Conservation (phyloP, 768 basidiomycete species). For the Artomyces pyxidatus region DNA sequence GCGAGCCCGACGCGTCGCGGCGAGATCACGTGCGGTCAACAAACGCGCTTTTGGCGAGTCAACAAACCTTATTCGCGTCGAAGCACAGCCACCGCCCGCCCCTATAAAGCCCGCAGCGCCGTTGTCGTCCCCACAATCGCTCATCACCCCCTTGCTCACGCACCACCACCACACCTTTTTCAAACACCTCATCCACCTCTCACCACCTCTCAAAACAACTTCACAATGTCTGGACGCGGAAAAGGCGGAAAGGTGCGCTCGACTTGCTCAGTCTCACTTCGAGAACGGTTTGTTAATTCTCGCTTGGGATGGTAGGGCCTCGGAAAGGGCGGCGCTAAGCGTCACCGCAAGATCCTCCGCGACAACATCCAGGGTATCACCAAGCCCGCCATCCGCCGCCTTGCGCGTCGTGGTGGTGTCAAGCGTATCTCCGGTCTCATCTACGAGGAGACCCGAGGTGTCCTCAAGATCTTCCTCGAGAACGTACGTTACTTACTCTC, state of each 20-base stretch:
- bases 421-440: constrained; percentile 53
- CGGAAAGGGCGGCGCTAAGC: constrained; percentile 74
- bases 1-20: constrained; percentile 12
- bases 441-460: constrained; percentile 62
- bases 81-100: constrained; percentile 9
- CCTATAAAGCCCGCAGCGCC: constrained; percentile 18
- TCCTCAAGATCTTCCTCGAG: constrained; percentile 46
- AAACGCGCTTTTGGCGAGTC: too few species aligned
- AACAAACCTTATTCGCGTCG: constrained; percentile 13
- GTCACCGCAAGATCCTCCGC: constrained; percentile 74
- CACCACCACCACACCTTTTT: constrained; percentile 9
- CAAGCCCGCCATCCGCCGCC: constrained; percentile 55
- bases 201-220: constrained; percentile 4
- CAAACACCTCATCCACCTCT: neutral
- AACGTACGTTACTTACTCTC: constrained; percentile 27
- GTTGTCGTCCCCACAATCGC: neutral
- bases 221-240: constrained; percentile 67
- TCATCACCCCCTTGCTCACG: constrained; percentile 1
- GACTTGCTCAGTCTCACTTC: neutral
- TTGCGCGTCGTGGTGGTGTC: constrained; percentile 60
- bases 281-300: neutral
- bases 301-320: constrained; percentile 40
- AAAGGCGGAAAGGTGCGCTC: constrained; percentile 63
- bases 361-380: constrained; percentile 79
- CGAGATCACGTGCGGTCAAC: constrained; percentile 11